phyloP scores from a whole-genome alignment of 176 grass and related monocot species.

The Guadua angustifolia region DNA sequence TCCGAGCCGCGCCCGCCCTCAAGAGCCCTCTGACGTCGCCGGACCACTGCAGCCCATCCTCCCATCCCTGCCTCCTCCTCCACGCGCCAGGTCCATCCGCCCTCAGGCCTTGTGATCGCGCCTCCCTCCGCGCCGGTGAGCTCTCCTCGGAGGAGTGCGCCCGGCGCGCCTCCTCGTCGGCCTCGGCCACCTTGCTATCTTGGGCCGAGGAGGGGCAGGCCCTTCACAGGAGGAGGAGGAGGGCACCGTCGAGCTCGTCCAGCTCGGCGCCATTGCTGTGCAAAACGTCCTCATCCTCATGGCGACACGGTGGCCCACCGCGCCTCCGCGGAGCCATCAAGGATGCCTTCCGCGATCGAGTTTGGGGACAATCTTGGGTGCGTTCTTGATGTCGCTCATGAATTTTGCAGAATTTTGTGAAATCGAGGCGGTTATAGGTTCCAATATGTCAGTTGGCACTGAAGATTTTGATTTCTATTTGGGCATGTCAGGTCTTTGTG shows the following conservation, averaged over 20 bases:
- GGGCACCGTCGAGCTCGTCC: constrained; percentile 86
- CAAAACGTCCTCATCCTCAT: constrained; percentile 97
- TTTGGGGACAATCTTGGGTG: constrained; percentile 85
- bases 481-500: constrained; percentile 68
- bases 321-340: constrained; percentile 95
- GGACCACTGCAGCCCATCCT: no score
- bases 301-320: constrained; percentile 89
- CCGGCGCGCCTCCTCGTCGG: constrained; percentile 28
- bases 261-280: constrained; percentile 84
- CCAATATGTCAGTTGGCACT: not conserved
- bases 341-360: constrained; percentile 89
- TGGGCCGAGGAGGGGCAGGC: constrained; percentile 69
- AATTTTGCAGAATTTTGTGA: not conserved
- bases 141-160: constrained; percentile 37
- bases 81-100: no score
- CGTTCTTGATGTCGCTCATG: rapidly evolving
- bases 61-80: no score
- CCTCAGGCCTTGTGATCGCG: no score
- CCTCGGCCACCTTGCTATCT: constrained; percentile 20
- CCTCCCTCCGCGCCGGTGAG: constrained; percentile 62
- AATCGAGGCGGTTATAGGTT: not conserved
- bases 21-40: no score
- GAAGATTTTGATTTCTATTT: constrained; percentile 4
- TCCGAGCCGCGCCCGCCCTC: no score
- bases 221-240: constrained; percentile 97